Evolutionary conservation across 495 filamentous ascomycete species (phyloP).

Genomic region (Podospora sp.): DNA sequence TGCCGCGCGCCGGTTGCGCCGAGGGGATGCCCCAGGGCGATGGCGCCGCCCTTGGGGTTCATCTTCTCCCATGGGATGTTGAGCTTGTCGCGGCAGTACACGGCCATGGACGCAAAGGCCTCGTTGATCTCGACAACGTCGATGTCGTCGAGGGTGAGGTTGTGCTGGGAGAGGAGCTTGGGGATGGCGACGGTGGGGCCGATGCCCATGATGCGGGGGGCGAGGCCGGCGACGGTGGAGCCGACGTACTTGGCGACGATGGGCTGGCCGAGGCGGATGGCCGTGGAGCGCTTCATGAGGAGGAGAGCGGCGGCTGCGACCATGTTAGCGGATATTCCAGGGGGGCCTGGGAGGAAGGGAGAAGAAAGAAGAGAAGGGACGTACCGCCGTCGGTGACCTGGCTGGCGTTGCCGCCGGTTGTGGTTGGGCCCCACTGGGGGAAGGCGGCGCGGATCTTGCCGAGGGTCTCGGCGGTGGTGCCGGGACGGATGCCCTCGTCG

Average conservation of each 20-base stretch:
- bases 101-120: slow-evolving; percentile 96
- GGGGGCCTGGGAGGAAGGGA: neutral
- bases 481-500: slow-evolving; percentile 88
- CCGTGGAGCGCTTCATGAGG: slow-evolving; percentile 90
- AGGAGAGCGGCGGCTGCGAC: slow-evolving; percentile 76
- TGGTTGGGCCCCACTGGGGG: slow-evolving; percentile 81
- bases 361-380: slow-evolving; percentile 24
- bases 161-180: slow-evolving; percentile 83
- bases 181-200: slow-evolving; percentile 92
- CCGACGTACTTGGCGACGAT: slow-evolving; percentile 94
- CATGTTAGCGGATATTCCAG: no score
- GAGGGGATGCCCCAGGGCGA: slow-evolving; percentile 80
- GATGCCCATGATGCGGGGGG: slow-evolving; percentile 96
- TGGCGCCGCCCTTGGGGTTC: slow-evolving; percentile 82
- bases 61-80: slow-evolving; percentile 81
- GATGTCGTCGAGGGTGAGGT: slow-evolving; percentile 75
- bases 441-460: slow-evolving; percentile 90
- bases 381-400: slow-evolving; percentile 88
- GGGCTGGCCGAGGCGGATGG: slow-evolving; percentile 83
- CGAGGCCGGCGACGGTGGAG: slow-evolving; percentile 84
- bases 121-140: slow-evolving; percentile 96
- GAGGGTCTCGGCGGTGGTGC: slow-evolving; percentile 82
- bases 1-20: slow-evolving; percentile 79
- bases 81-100: slow-evolving; percentile 82
- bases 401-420: slow-evolving; percentile 92